phyloP scores from a whole-genome alignment of 495 filamentous ascomycete species.

The Viridothelium virens region DNA sequence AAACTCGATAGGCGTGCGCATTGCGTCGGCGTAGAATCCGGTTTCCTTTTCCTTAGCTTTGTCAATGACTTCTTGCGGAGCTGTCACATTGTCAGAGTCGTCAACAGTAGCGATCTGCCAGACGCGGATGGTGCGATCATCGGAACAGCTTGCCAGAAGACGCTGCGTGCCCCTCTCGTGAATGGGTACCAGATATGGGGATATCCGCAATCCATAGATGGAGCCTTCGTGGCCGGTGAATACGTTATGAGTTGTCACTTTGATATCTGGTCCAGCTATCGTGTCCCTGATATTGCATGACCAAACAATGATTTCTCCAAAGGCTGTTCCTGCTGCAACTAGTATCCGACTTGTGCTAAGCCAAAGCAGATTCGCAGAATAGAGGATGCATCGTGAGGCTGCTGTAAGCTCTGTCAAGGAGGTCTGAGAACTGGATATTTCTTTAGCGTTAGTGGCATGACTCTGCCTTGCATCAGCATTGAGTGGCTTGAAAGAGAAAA shows the following conservation, averaged over 20 bases:
- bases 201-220: constrained; percentile 80
- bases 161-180: constrained; percentile 39
- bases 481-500: constrained; percentile 26
- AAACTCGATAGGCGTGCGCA: background rate
- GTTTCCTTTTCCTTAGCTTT: constrained; percentile 2
- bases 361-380: constrained; percentile 66
- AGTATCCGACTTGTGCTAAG: constrained; percentile 52
- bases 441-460: constrained; percentile 11
- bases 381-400: constrained; percentile 78
- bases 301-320: constrained; percentile 90
- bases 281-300: constrained; percentile 42
- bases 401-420: constrained; percentile 43
- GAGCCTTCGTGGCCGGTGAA: constrained; percentile 91
- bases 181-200: constrained; percentile 43
- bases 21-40: constrained; percentile 13
- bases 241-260: constrained; percentile 49
- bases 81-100: constrained; percentile 25
- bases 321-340: constrained; percentile 81
- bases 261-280: constrained; percentile 23
- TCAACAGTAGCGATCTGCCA: constrained; percentile 67
- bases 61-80: constrained; percentile 38
- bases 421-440: constrained; percentile 24
- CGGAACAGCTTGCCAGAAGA: constrained; percentile 83
- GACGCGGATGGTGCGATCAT: constrained; percentile 82
- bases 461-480: constrained; percentile 5